Base-by-base conservation (phyloP, 768 basidiomycete species). In the Auricularia cornea region DNA sequence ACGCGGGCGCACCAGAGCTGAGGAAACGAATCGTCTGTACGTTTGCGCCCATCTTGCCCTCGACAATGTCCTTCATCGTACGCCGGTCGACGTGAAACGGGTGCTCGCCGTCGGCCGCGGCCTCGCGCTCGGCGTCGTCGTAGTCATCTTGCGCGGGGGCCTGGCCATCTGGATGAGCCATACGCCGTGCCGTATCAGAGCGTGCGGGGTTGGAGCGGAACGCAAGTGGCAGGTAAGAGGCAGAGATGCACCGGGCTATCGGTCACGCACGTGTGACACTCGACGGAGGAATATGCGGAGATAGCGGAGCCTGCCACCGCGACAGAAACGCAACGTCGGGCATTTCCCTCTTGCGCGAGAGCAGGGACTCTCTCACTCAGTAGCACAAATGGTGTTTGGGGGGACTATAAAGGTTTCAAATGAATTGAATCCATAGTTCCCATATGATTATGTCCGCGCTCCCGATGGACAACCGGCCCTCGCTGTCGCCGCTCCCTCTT, bases 31-130 rank as follows among this genome's bases (percentile, higher is more conserved):
- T 90, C 26, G 85, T 77, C 2, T 82, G 88, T 18, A 92, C 89
- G 28, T 86, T 83, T 16, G 79, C 73, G 26, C 76, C 80, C 75
- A 87, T 82, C 67, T 85, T 87, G 70, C 91, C 88, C 57, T 84
- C 79, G 8, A 93, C 85, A 51, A 93, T 85, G 66, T 91, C 89
- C 73, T 84, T 88, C 65, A 94, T 77, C 26, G 90, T 78, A 62
- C 80, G 80, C 62, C 91, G 76, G 73, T 93, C 92, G 29, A 93
- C 86, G 61, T 84, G 84, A 68, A 93, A 91, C 28, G 88, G 88
- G 4, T 79, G 80, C 11, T 80, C 77, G 35, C 81, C 82, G 68
- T 90, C 87, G 23, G 85, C 67, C 3, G 81, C 81, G 2, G 81
- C 80, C 72, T 92, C 90, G 38, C 74, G 80, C 68, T 77, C 80